A percentile compares a stretch with the other conserved stretches of the same genome.
These are phyloP conservation scores for Pichia inconspicua DNA, from an alignment of 1,139 yeast genomes.

Conservation along the genomic window DNA sequence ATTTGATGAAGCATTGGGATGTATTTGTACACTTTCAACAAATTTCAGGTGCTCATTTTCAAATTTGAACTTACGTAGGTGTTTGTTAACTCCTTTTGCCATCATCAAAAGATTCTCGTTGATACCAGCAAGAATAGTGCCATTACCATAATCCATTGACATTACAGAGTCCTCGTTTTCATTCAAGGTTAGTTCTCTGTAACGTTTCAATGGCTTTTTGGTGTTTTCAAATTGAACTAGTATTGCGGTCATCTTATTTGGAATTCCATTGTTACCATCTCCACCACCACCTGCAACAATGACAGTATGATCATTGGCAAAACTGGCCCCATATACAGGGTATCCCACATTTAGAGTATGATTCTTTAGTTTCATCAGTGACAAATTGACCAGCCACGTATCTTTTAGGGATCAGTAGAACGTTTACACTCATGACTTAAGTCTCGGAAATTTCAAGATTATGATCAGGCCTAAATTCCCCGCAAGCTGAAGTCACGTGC, in stretches of 20 bases:
- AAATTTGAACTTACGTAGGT: conserved; percentile 57
- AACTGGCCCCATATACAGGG: conserved; percentile 76
- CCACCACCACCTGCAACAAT: conserved; percentile 94
- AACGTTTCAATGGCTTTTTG: conserved; percentile 50
- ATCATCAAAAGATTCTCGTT: conserved; percentile 56
- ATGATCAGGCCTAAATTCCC: no score
- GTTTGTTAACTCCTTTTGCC: conserved; percentile 59
- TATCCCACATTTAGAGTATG: conserved; percentile 52
- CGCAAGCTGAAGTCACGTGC: neutral
- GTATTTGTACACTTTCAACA: conserved; percentile 49
- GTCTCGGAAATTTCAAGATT: neutral
- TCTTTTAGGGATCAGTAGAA: no score
- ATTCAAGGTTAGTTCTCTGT: conserved; percentile 55
- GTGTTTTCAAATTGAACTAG: conserved; percentile 47
- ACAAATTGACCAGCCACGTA: neutral
- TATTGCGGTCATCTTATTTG: conserved; percentile 74
- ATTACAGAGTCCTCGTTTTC: conserved; percentile 69
- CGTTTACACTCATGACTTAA: no score
- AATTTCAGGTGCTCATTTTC: conserved; percentile 56
- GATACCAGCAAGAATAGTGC: conserved; percentile 60
- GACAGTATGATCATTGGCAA: conserved; percentile 52
- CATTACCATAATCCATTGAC: conserved; percentile 51
- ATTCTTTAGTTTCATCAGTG: conserved; percentile 17
- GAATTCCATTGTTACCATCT: conserved; percentile 80
- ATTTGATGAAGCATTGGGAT: conserved; percentile 32